Base-by-base conservation (phyloP, 352 stramenopile genomes). In the Pythium dissimile region DNA sequence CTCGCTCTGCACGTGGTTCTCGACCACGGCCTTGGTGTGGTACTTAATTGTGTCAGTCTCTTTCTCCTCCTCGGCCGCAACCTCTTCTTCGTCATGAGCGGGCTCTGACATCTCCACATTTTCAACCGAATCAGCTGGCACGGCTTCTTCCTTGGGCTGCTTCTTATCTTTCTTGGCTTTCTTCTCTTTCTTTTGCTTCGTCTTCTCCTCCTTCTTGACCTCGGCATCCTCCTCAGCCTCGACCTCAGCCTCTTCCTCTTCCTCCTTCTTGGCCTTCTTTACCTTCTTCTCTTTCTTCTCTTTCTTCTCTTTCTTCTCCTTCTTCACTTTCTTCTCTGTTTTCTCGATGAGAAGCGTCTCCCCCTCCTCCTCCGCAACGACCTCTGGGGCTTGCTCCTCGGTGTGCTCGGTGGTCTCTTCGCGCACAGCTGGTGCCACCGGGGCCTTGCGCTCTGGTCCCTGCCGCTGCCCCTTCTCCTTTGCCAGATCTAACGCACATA, bases 1-100 rank as follows among this genome's bases (percentile, higher is more conserved):
- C 28, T 92, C 84, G 58, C 82, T 94, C 64, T 94, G 84, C 20
- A 77, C 68, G 51, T 75, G 73, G 46, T 64, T 46, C 23, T 66
- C 38, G 7, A 54, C 52, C 53, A 56, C 7, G 0, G 24, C 42
- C 26, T 64, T 63, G 26, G 56, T 38, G 54, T 84, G 63, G 10
- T 71, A 59, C 28, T 72, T 71, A 42, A 68, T 71, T 32, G 61
- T 48, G 9, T 54, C 56, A 11, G 45, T 41, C 27, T 71, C 55
- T 42, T 62, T 51, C 28, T 65, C 58, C 8, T 60, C 39, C 37
- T 67, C 43, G 21, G 21, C 43, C 31, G 67, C 28, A 24, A 9
- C 48, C 23, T 54, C 44, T 37, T 32, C 39, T 52, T 41, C 56
- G n/a, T 38, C 27, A 16, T 37, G 30, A 23, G 31, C 21, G 15